Evolutionary conservation across 805 yeast genomes (phyloP).

Genomic region (Wickerhamiella spandovensis): DNA sequence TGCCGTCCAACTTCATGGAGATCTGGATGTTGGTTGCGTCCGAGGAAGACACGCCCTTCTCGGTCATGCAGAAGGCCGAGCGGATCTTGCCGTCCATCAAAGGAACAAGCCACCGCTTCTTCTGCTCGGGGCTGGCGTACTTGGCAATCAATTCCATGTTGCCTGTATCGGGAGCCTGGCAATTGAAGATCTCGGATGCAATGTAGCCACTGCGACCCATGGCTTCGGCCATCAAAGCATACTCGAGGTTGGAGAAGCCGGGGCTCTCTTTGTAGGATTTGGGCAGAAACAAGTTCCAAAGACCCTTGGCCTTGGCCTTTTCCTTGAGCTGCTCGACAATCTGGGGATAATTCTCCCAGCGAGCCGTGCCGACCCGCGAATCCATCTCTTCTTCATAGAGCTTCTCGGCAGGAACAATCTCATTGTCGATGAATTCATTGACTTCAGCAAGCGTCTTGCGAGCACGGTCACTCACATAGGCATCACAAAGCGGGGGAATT

Average conservation of each 20-base stretch:
- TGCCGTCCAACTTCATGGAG: conserved; percentile 32
- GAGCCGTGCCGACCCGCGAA: conserved; percentile 24
- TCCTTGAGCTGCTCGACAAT: conserved; percentile 38
- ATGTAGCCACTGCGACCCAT: conserved; percentile 38
- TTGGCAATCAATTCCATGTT: conserved; percentile 37
- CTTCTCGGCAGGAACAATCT: conserved; percentile 44
- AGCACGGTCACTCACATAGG: conserved; percentile 24
- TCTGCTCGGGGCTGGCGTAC: conserved; percentile 31
- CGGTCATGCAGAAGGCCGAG: conserved; percentile 55
- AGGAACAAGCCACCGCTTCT: conserved; percentile 37
- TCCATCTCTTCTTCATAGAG: conserved; percentile 31
- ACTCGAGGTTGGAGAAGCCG: conserved; percentile 47
- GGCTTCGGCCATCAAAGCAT: conserved; percentile 51
- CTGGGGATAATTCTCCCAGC: conserved; percentile 38
- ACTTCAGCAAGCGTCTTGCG: conserved; percentile 25
- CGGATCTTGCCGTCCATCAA: conserved; percentile 41
- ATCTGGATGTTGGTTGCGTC: conserved; percentile 47
- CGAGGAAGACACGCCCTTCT: conserved; percentile 45
- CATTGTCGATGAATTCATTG: conserved; percentile 41
- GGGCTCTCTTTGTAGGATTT: conserved; percentile 38
- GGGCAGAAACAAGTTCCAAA: conserved; percentile 50
- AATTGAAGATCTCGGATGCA: conserved; percentile 49
- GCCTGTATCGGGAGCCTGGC: conserved; percentile 53
- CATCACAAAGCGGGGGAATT: conserved; percentile 8
- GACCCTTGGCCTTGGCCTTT: conserved; percentile 38